phyloP scores from a whole-genome alignment of 345 rosid genomes.

The Salix arbutifolia region DNA sequence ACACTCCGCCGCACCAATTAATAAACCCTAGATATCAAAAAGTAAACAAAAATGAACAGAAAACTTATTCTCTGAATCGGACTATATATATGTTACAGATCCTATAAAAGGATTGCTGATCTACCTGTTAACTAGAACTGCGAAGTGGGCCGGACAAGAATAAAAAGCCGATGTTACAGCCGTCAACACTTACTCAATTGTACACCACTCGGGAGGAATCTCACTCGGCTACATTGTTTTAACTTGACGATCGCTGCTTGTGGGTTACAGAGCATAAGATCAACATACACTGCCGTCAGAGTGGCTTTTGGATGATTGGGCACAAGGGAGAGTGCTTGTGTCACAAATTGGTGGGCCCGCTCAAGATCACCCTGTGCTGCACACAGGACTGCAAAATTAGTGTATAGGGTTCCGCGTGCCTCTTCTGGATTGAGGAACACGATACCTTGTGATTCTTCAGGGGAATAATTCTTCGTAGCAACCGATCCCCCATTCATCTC shows the following conservation, averaged over 20 bases:
- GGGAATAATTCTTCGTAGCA: constrained; percentile 28
- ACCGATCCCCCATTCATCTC: constrained; percentile 49
- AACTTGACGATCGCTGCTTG: constrained; percentile 77
- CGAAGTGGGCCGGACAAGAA: constrained; percentile 22
- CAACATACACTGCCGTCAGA: constrained; percentile 71
- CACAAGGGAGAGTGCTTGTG: constrained; percentile 50
- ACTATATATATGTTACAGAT: constrained; percentile 67
- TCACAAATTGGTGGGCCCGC: constrained; percentile 54
- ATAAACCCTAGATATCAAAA: constrained; percentile 39
- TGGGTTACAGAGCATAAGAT: constrained; percentile 66
- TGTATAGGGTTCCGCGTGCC: constrained; percentile 78
- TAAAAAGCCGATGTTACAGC: constrained; percentile 21
- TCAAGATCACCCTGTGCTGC: constrained; percentile 77
- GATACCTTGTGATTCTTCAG: constrained; percentile 29
- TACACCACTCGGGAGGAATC: constrained; percentile 45
- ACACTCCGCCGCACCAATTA: constrained; percentile 50
- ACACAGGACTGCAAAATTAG: constrained; percentile 60
- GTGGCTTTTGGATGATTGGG: constrained; percentile 66
- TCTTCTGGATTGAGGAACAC: constrained; percentile 72
- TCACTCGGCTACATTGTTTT: constrained; percentile 61
- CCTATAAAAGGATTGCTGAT: constrained; percentile 48
- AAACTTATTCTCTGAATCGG: constrained; percentile 50
- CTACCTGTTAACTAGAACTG: constrained; percentile 40
- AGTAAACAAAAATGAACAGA: background rate
- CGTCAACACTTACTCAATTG: constrained; percentile 23